Evolutionary conservation across 2,329 filamentous ascomycete species (phyloP).

Genomic region (Xylariaceae sp.): DNA sequence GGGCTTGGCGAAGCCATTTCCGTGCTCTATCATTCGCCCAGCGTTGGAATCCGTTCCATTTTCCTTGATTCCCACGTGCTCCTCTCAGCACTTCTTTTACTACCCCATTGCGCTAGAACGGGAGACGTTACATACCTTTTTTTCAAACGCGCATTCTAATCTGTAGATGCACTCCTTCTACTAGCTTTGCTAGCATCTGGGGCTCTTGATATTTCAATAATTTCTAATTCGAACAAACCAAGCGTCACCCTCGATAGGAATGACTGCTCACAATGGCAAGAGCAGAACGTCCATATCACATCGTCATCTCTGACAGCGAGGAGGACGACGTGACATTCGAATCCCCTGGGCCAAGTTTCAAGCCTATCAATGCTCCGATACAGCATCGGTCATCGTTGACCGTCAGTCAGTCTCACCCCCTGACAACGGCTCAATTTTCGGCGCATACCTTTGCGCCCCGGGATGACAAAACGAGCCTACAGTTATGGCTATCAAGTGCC

Average conservation of each 20-base stretch:
- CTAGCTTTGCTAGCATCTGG: neutral
- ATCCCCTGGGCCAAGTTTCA: conserved; percentile 17
- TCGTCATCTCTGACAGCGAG: conserved; percentile 30
- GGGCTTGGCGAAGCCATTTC: neutral
- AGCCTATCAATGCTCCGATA: conserved; percentile 20
- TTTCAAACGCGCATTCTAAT: neutral
- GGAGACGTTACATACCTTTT: neutral
- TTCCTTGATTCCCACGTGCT: neutral
- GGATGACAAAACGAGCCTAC: conserved; percentile 18
- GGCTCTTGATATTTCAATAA: neutral
- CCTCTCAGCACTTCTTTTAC: neutral
- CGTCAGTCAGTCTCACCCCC: conserved; percentile 14
- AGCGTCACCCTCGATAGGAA: conserved; percentile 1
- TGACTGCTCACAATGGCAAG: conserved; percentile 17
- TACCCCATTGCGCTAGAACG: neutral
- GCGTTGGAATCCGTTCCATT: neutral
- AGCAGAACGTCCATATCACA: conserved; percentile 19
- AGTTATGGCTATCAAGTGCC: conserved; percentile 17
- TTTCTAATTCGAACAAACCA: neutral
- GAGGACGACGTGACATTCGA: conserved; percentile 16
- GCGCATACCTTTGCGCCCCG: conserved; percentile 19
- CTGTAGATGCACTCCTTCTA: too few relatives aligned
- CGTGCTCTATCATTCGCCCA: neutral
- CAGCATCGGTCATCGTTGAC: conserved; percentile 16
- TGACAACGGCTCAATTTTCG: conserved; percentile 14